These are phyloP conservation scores for Xerophyta viscosa DNA, from an alignment of 106 monocot species.

Conservation along the genomic window DNA sequence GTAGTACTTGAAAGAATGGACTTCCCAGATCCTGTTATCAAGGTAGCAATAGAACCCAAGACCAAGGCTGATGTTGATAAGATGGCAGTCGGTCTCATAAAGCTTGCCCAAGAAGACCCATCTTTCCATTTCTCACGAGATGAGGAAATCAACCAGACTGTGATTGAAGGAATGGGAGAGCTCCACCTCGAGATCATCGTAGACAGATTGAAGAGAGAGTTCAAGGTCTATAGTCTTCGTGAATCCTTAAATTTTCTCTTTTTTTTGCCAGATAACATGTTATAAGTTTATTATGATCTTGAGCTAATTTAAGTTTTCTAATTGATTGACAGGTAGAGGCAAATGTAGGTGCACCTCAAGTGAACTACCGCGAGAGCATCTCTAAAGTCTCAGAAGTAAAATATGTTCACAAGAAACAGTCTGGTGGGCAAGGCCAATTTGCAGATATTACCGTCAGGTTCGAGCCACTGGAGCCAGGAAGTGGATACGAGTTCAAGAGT, in stretches of 20 bases:
- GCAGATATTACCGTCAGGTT: conserved; percentile 92
- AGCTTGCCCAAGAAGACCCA: conserved; percentile 96
- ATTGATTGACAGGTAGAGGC: conserved; percentile 86
- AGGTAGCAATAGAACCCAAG: conserved; percentile 98
- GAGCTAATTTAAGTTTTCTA: neutral
- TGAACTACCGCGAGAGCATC: conserved; percentile 97
- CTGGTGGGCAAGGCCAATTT: conserved; percentile 91
- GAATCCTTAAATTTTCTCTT: too few relatives aligned
- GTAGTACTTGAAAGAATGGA: conserved; percentile 97
- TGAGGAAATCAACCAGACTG: conserved; percentile 96
- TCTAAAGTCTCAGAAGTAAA: conserved; percentile 66
- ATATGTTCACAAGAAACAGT: conserved; percentile 95
- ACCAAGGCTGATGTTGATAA: conserved; percentile 98
- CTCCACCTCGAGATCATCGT: conserved; percentile 99
- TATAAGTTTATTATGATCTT: neutral
- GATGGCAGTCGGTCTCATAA: conserved; percentile 85
- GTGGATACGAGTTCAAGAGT: conserved; percentile 96
- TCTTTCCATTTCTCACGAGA: conserved; percentile 99
- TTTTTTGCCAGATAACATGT: neutral
- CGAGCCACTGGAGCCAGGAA: conserved; percentile 80
- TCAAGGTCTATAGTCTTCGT: conserved; percentile 54
- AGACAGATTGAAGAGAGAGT: conserved; percentile 87
- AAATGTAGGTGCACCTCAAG: conserved; percentile 96
- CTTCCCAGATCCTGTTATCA: conserved; percentile 98
- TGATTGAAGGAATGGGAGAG: conserved; percentile 99